Percentiles rank a stretch among this genome's conserved stretches.
phyloP scores from a whole-genome alignment of 345 rosid genomes.

The Eucalyptus curtisii region DNA sequence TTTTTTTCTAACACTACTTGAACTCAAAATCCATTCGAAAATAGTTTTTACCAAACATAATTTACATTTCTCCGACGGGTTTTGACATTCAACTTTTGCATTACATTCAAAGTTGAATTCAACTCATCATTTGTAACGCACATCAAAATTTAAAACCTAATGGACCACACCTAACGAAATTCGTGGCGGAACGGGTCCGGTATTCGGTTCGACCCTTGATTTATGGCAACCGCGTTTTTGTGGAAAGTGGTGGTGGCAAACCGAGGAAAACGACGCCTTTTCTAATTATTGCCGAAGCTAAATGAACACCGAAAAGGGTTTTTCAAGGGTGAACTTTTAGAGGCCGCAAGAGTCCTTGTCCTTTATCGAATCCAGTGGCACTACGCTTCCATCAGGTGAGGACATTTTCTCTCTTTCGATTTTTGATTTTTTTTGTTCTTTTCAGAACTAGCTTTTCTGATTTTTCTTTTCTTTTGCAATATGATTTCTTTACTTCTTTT shows the following conservation, averaged over 20 bases:
- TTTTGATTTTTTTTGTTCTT: fast-evolving
- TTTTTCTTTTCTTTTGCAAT: neutral
- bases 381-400: neutral
- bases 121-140: no score
- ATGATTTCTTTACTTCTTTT: neutral
- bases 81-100: no score
- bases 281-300: neutral
- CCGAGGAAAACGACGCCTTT: neutral
- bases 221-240: neutral
- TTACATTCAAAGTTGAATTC: no score
- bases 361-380: neutral
- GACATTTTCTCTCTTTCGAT: neutral
- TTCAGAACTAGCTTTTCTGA: neutral
- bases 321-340: neutral
- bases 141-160: no score
- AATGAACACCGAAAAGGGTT: neutral
- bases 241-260: neutral
- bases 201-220: neutral
- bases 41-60: fast-evolving
- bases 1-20: no score
- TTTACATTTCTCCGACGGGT: fast-evolving
- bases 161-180: no score
- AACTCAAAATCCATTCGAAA: no score
- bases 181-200: no score
- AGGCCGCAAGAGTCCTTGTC: neutral